Percentiles rank a stretch among this genome's conserved stretches.
Evolutionary conservation across 768 basidiomycete species (phyloP).

Genomic region (Mycena vulgaris): DNA sequence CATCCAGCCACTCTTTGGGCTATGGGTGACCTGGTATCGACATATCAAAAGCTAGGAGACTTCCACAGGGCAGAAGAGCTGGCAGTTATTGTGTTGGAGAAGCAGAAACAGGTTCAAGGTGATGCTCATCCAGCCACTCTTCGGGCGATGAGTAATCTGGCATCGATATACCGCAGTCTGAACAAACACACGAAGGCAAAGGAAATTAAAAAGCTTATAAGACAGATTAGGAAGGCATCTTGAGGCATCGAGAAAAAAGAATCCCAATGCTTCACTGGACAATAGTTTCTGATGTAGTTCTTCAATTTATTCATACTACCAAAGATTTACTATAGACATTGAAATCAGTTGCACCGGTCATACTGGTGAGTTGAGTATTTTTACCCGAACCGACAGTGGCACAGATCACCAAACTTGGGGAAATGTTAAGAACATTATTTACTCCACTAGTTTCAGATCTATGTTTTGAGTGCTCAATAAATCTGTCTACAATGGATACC

Average conservation of each 20-base stretch:
- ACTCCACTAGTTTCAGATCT: conserved; percentile 1
- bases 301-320: not conserved
- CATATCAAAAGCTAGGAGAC: not conserved
- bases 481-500: conserved; percentile 2
- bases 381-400: not conserved
- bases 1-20: not conserved
- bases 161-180: not conserved
- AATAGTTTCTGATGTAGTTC: conserved; percentile 6
- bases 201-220: not conserved
- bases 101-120: not conserved
- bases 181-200: conserved; percentile 12
- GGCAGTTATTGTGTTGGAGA: not conserved
- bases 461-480: conserved; percentile 7
- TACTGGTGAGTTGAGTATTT: conserved; percentile 7
- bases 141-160: not conserved
- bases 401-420: not conserved
- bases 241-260: not conserved
- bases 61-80: not conserved
- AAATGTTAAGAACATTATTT: conserved; percentile 7
- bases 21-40: not conserved
- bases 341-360: conserved; percentile 5
- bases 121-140: not conserved
- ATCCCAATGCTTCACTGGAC: not conserved
- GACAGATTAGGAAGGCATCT: conserved; percentile 3
- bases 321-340: conserved; percentile 9